Conservation (phyloP, 148 eudicot species). For the Cornus florida region DNA sequence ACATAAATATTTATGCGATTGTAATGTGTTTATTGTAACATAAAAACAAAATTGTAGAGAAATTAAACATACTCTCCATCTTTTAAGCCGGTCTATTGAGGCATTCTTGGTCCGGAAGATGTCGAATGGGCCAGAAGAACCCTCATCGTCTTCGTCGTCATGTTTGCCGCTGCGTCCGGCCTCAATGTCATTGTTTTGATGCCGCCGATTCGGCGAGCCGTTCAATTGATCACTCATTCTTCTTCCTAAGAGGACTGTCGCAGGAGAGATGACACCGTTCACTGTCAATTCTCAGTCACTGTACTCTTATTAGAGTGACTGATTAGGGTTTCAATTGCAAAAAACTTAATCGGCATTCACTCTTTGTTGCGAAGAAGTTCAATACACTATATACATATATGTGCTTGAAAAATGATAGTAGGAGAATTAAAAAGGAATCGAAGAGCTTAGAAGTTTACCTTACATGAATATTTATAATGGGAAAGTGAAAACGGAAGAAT, state of each 20-base stretch:
- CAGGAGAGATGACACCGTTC: conserved; percentile 73
- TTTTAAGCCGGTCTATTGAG: conserved; percentile 58
- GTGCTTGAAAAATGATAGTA: too few species aligned
- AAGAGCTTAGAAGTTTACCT: too few species aligned
- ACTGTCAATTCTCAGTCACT: background rate
- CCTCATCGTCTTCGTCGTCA: conserved; percentile 47
- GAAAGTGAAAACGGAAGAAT: too few species aligned
- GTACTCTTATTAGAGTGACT: too few species aligned
- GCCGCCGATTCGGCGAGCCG: conserved; percentile 51
- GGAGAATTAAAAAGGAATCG: too few species aligned
- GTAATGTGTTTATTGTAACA: background rate
- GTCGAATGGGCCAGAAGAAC: conserved; percentile 50
- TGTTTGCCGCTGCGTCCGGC: conserved; percentile 25
- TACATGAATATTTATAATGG: too few species aligned
- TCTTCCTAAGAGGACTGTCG: too few species aligned
- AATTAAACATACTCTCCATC: conserved; percentile 72
- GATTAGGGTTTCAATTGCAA: too few species aligned
- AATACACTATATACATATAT: too few species aligned
- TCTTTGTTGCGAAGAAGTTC: too few species aligned
- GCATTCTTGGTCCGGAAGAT: conserved; percentile 71
- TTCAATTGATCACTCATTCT: conserved; percentile 26
- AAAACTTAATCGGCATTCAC: too few species aligned
- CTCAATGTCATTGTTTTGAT: conserved; percentile 49
- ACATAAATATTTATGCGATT: too few species aligned
- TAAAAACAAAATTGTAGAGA: background rate